These are phyloP conservation scores for Irpex sp. DNA, from an alignment of 1,284 basidiomycete species.

Conservation along the genomic window DNA sequence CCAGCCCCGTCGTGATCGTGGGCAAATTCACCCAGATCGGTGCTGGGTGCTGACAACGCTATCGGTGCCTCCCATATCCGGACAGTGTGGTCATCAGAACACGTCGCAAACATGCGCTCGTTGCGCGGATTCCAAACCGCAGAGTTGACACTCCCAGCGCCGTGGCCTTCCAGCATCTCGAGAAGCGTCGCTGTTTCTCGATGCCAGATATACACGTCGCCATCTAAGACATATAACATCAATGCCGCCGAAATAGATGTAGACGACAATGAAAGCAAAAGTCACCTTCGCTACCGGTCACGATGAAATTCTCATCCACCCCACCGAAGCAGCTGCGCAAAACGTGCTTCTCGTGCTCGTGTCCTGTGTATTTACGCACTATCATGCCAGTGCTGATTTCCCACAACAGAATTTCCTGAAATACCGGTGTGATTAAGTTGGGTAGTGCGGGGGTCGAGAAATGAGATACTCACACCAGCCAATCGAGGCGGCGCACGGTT, in stretches of 20 bases:
- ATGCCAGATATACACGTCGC: conserved; percentile 95
- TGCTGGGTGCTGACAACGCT: conserved; percentile 7
- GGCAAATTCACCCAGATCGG: conserved; percentile 13
- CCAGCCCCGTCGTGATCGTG: conserved; percentile 31
- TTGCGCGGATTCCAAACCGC: conserved; percentile 95
- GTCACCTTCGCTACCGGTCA: conserved; percentile 92
- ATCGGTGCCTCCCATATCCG: conserved; percentile 78
- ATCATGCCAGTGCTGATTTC: conserved; percentile 70
- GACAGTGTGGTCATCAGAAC: conserved; percentile 84
- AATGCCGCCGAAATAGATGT: neutral
- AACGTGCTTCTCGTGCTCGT: conserved; percentile 78
- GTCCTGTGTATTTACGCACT: conserved; percentile 78
- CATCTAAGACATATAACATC: conserved; percentile 47
- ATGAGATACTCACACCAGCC: conserved; percentile 31
- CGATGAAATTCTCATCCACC: conserved; percentile 83
- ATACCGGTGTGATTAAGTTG: conserved; percentile 3
- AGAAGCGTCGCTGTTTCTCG: conserved; percentile 80
- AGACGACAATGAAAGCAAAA: conserved; percentile 8
- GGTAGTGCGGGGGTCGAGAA: neutral
- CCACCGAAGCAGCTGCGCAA: conserved; percentile 95
- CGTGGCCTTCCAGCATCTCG: conserved; percentile 84
- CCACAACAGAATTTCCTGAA: conserved; percentile 86
- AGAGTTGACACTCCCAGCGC: conserved; percentile 85
- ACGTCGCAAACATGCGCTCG: conserved; percentile 88
- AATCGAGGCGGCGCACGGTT: conserved; percentile 75